Evolutionary conservation across 306 rosid species (phyloP).

Genomic region (Biancaea sappan): DNA sequence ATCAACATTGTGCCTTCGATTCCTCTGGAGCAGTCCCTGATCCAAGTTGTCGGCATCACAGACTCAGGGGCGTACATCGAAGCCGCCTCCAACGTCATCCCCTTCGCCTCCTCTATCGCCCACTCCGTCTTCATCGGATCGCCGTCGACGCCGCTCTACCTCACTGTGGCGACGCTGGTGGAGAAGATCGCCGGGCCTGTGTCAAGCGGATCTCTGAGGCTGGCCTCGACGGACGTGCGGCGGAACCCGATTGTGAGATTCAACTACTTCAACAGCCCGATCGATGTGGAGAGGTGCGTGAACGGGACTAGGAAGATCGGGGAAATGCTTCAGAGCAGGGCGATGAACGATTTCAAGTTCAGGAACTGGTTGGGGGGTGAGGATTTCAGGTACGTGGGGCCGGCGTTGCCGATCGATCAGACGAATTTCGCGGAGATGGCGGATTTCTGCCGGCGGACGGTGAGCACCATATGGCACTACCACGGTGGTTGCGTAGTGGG

Average conservation of each 20-base stretch:
- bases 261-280: slow-evolving; percentile 65
- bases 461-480: slow-evolving; percentile 92
- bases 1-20: slow-evolving; percentile 70
- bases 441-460: slow-evolving; percentile 75
- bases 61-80: slow-evolving; percentile 76
- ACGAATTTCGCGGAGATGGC: slow-evolving; percentile 49
- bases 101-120: slow-evolving; percentile 51
- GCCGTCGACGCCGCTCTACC: slow-evolving; percentile 59
- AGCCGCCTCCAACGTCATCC: slow-evolving; percentile 78
- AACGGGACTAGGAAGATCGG: slow-evolving; percentile 74
- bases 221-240: slow-evolving; percentile 64
- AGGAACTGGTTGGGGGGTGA: slow-evolving; percentile 56
- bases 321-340: slow-evolving; percentile 52
- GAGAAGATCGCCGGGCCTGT: slow-evolving; percentile 73
- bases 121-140: slow-evolving; percentile 53
- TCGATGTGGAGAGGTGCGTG: slow-evolving; percentile 74
- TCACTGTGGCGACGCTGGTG: slow-evolving; percentile 78
- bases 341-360: slow-evolving; percentile 69
- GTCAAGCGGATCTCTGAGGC: slow-evolving; percentile 56
- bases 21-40: slow-evolving; percentile 78
- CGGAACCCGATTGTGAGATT: slow-evolving; percentile 74
- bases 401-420: slow-evolving; percentile 62
- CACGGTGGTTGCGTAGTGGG: slow-evolving; percentile 91
- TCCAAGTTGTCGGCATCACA: slow-evolving; percentile 87
- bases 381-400: slow-evolving; percentile 76